Percentiles rank a stretch among this genome's conserved stretches.
phyloP scores from a whole-genome alignment of 441 rosid species.

The Gossypium schwendimanii region DNA sequence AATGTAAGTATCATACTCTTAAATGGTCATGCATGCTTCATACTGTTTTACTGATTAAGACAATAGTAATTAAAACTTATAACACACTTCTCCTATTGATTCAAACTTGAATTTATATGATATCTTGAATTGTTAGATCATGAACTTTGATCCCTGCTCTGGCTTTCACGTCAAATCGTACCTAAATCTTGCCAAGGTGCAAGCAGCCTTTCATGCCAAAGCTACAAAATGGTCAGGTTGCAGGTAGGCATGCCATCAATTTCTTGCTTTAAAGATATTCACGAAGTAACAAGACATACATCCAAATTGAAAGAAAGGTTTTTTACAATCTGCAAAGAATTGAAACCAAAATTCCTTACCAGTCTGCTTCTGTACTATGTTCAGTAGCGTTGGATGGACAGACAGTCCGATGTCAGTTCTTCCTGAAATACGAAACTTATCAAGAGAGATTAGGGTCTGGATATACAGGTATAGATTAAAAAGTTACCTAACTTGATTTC shows the following conservation, averaged over 20 bases:
- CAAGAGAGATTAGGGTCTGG: constrained; percentile 17
- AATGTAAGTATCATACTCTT: constrained; percentile 1
- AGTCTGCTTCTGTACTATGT: constrained; percentile 18
- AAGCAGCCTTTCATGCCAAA: constrained; percentile 22
- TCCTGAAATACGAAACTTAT: constrained; percentile 13
- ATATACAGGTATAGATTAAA: constrained; percentile 7
- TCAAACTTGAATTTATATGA: not conserved
- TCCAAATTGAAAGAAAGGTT: not conserved
- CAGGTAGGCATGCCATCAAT: constrained; percentile 3
- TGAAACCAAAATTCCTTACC: not conserved
- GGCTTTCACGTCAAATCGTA: not conserved
- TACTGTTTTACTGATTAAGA: not conserved
- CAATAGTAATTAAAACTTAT: not conserved
- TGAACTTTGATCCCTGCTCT: constrained; percentile 17
- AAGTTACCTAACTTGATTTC: not conserved
- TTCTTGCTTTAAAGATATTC: not conserved
- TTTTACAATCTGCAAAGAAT: not conserved
- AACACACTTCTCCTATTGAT: no score
- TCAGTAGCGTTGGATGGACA: constrained; percentile 13
- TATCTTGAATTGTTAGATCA: not conserved
- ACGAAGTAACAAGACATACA: not conserved
- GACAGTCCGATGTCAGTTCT: constrained; percentile 21
- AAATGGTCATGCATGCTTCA: not conserved
- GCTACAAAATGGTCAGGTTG: constrained; percentile 12
- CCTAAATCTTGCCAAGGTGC: constrained; percentile 17